These are phyloP conservation scores for Diutina pseudorugosa DNA, from an alignment of 1,139 yeast genomes.

Conservation along the genomic window DNA sequence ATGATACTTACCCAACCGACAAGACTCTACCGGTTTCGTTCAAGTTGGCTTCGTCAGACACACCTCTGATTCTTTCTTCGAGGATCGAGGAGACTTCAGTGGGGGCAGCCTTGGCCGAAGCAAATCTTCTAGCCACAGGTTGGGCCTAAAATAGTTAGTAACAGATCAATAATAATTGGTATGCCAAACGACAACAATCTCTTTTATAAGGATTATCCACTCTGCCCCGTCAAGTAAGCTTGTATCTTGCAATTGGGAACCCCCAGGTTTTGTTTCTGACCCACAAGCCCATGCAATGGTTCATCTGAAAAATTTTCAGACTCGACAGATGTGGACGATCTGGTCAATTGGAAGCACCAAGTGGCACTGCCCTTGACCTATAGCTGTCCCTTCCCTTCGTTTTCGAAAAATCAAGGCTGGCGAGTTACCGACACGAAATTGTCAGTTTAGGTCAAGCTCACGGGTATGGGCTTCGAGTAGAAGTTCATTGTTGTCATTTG, in stretches of 20 bases:
- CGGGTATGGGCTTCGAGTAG: not conserved
- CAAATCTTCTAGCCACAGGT: conserved; percentile 71
- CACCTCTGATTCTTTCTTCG: conserved; percentile 99
- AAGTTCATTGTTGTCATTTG: not conserved
- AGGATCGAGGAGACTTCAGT: conserved; percentile 98
- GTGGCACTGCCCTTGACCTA: not conserved
- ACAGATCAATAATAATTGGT: not conserved
- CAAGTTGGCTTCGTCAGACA: conserved; percentile 92
- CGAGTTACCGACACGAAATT: not conserved
- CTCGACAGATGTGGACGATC: not conserved
- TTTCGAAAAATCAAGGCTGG: not conserved
- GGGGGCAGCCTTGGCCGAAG: conserved; percentile 97
- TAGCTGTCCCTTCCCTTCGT: not conserved
- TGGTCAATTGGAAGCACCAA: not conserved
- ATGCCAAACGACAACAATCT: not conserved
- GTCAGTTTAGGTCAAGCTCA: not conserved
- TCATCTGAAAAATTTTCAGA: not conserved
- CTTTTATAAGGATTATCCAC: no score
- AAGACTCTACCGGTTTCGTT: conserved; percentile 99
- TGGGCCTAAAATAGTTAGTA: conserved; percentile 44
- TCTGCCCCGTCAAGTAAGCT: not conserved
- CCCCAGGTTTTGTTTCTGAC: not conserved
- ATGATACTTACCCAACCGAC: conserved; percentile 49
- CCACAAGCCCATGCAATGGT: not conserved
- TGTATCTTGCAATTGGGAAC: not conserved